phyloP scores from a whole-genome alignment of 2,329 filamentous ascomycete genomes.

The Colletotrichum scovillei region DNA sequence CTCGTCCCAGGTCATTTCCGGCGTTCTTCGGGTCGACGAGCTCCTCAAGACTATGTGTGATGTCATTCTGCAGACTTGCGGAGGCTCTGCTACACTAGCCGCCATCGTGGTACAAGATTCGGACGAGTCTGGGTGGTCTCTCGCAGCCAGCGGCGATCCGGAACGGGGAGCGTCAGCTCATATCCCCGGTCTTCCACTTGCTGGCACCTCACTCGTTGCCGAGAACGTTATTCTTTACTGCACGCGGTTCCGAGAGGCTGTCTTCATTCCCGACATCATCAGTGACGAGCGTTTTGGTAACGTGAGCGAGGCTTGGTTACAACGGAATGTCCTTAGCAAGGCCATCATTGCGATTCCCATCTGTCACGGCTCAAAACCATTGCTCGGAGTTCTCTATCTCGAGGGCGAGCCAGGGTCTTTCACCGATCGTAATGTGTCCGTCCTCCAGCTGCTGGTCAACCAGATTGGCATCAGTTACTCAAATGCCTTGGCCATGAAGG shows the following conservation, averaged over 20 bases:
- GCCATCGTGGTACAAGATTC: conserved; percentile 81
- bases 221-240: conserved; percentile 83
- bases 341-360: conserved; percentile 86
- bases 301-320: conserved; percentile 75
- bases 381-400: conserved; percentile 81
- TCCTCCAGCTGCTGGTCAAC: conserved; percentile 78
- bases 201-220: conserved; percentile 75
- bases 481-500: conserved; percentile 75
- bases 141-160: conserved; percentile 79
- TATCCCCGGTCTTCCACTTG: conserved; percentile 72
- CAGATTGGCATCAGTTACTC: conserved; percentile 81
- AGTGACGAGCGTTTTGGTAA: conserved; percentile 84
- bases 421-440: conserved; percentile 77
- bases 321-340: conserved; percentile 75
- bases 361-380: conserved; percentile 74
- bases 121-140: conserved; percentile 72
- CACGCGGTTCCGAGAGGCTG: conserved; percentile 78
- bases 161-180: conserved; percentile 76
- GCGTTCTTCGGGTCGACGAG: conserved; percentile 79
- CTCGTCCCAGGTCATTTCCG: conserved; percentile 83
- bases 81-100: conserved; percentile 75
- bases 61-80: conserved; percentile 82
- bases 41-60: conserved; percentile 85
- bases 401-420: conserved; percentile 81
- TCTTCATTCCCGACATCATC: conserved; percentile 79